Percentiles rank a stretch among this genome's conserved stretches.
Evolutionary conservation across 1,284 basidiomycete genomes (phyloP).

Genomic region (Sphaerobolus stellatus): DNA sequence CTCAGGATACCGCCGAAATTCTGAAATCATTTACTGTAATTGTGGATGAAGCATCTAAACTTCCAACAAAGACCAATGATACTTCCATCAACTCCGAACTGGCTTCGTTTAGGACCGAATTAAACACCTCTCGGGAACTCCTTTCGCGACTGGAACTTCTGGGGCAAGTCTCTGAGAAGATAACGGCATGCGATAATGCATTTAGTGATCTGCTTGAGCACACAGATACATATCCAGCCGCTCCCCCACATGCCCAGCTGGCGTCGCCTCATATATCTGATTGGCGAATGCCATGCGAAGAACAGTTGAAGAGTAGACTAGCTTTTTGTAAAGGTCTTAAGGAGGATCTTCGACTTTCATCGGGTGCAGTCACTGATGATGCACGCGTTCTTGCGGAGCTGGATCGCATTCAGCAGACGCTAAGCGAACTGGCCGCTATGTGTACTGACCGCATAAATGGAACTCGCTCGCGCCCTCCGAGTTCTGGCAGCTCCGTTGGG

Average conservation of each 20-base stretch:
- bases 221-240: conserved; percentile 69
- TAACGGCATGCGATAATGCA: conserved; percentile 64
- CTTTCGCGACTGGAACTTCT: conserved; percentile 54
- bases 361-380: conserved; percentile 48
- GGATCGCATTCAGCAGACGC: conserved; percentile 68
- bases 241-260: conserved; percentile 48
- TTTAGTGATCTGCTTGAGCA: conserved; percentile 81
- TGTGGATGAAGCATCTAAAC: conserved; percentile 40
- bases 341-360: conserved; percentile 45
- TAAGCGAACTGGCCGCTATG: conserved; percentile 79
- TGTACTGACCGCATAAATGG: conserved; percentile 60
- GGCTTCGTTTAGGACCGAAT: conserved; percentile 56
- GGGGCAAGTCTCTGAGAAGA: conserved; percentile 46
- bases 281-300: conserved; percentile 50
- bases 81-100: conserved; percentile 53
- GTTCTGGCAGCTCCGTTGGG: conserved; percentile 47
- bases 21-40: conserved; percentile 47
- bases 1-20: conserved; percentile 46
- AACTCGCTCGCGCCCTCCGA: conserved; percentile 61
- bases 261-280: conserved; percentile 48
- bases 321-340: conserved; percentile 57
- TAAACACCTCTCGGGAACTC: conserved; percentile 49
- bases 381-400: conserved; percentile 56
- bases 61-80: conserved; percentile 41
- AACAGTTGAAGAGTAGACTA: conserved; percentile 61